Evolutionary conservation across 2,329 filamentous ascomycete species (phyloP).

Genomic region (Colletotrichum echinochloae): DNA sequence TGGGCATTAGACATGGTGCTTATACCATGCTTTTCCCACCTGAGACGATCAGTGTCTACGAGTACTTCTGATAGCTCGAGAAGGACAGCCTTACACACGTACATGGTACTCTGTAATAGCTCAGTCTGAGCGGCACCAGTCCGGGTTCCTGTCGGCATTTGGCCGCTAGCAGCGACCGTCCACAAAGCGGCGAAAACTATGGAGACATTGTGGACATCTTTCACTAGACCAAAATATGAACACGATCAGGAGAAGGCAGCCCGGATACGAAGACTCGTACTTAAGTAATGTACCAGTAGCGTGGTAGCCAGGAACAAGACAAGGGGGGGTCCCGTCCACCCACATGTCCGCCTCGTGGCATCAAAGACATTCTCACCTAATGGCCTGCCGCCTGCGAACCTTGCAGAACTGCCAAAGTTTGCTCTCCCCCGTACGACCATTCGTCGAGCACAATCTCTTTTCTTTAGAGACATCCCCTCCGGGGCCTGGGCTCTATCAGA

Average conservation of each 20-base stretch:
- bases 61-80: no score
- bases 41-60: no score
- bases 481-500: conserved; percentile 1
- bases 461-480: neutral
- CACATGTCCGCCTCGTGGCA: conserved; percentile 25
- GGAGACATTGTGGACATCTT: neutral
- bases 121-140: no score
- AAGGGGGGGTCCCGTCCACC: neutral
- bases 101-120: no score
- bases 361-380: conserved; percentile 5
- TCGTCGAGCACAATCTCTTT: neutral
- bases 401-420: neutral
- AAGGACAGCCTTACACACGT: no score
- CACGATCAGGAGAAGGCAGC: conserved; percentile 1
- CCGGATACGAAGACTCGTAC: neutral
- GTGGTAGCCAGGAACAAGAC: no score
- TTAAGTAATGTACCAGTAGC: no score
- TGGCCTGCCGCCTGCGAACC: conserved; percentile 3
- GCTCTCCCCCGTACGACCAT: neutral
- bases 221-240: neutral
- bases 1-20: no score
- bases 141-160: conserved; percentile 1
- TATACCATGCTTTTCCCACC: no score
- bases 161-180: conserved; percentile 24
- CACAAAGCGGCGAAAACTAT: conserved; percentile 19